A percentile compares a stretch with the other conserved stretches of the same genome.
These are phyloP conservation scores for Priceomyces castillae DNA, from an alignment of 805 yeast genomes.

Conservation along the genomic window DNA sequence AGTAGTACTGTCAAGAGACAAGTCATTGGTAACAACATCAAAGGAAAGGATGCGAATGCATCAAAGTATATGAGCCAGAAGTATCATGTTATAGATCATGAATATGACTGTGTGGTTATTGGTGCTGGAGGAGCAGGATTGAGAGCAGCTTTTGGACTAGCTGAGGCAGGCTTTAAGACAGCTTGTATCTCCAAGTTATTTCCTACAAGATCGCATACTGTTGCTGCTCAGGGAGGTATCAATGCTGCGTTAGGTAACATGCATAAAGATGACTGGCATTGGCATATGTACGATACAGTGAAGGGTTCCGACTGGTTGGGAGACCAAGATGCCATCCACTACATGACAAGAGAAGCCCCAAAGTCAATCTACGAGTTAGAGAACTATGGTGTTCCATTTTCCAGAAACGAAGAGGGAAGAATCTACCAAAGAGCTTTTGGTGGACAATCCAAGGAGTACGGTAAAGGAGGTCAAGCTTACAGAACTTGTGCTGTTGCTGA, in stretches of 20 bases:
- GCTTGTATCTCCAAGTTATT: conserved; percentile 96
- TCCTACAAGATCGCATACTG: conserved; percentile 98
- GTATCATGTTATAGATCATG: conserved; percentile 94
- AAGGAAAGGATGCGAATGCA: conserved; percentile 39
- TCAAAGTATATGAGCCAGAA: conserved; percentile 52
- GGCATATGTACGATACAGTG: conserved; percentile 99
- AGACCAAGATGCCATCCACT: conserved; percentile 98
- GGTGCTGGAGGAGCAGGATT: conserved; percentile 99
- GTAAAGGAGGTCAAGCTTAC: conserved; percentile 99
- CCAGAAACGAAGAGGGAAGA: conserved; percentile 94
- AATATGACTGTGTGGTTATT: conserved; percentile 94
- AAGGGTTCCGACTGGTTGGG: conserved; percentile 99
- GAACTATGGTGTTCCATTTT: conserved; percentile 97
- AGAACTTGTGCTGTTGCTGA: conserved; percentile 99
- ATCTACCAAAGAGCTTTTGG: conserved; percentile 99
- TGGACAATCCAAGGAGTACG: conserved; percentile 92
- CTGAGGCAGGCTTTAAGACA: conserved; percentile 94
- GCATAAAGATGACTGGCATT: conserved; percentile 98
- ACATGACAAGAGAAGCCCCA: conserved; percentile 98
- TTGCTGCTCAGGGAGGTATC: conserved; percentile 99
- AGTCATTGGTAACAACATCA: conserved; percentile 36
- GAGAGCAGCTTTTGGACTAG: conserved; percentile 97
- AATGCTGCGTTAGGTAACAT: conserved; percentile 98
- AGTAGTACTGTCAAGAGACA: conserved; percentile 27
- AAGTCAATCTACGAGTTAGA: conserved; percentile 92